Evolutionary conservation across 495 filamentous ascomycete genomes (phyloP), one percentile per base, ranked within the genome.

Genomic region (Aspergillus egyptiacus): DNA sequence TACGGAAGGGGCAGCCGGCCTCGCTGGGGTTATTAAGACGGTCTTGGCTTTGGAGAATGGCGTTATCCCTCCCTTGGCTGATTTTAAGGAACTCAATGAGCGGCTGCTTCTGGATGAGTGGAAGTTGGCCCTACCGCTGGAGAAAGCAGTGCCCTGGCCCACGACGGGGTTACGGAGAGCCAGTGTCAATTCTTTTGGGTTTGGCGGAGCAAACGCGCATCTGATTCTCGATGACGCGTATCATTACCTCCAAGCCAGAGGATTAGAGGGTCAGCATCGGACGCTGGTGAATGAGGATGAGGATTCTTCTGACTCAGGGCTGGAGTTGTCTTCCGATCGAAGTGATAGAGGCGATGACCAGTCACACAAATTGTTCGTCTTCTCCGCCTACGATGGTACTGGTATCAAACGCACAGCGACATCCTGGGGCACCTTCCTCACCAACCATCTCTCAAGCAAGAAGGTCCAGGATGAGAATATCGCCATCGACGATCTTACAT

Each of bases 1-100:
- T 53, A 24, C 22, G 1, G 22, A 45, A 15, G 40, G 24, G 3
- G 18, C 32, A 1, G 14, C 24, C 0, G 48, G 48, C 1, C 6
- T 51, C 6, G 31, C 48, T 3, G 30, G 22, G 0, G 13, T 50
- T 10, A 56, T 85, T 0, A 84, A 83, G 62, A 68, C 71, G 0
- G 59, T 72, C 0, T 51, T 76, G 19, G 66, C 73, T 20, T 60
- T 85, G 43, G 67, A 73, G 41, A 61, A 77, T 33, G 46, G 43
- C 5, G 44, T 56, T 0, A 68, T 81, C 7, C 73, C 74, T 1
- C 48, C 48, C 0, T 38, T 25, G 5, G 17, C 23, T 2, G 9
- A 14, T 1, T 25, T 51, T 28, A 23, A 38, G 7, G 0, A n/a
- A 0, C 18, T 36, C 2, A 39, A 39, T 28, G 23, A 22, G 1